phyloP scores from a whole-genome alignment of 2,329 filamentous ascomycete species.

The Herpotrichia juniperi region DNA sequence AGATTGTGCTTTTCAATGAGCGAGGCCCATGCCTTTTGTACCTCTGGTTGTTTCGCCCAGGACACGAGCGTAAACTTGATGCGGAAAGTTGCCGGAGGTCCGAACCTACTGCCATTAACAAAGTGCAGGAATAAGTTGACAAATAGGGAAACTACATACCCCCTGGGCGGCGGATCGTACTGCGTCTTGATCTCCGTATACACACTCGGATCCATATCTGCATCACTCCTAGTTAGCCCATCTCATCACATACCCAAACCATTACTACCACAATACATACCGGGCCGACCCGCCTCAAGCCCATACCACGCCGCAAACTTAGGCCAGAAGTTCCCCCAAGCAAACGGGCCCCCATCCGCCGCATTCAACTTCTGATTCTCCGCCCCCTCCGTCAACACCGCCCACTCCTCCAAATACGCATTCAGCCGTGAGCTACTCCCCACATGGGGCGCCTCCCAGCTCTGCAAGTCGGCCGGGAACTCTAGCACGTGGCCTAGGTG shows the following conservation, averaged over 20 bases:
- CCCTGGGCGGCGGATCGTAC: constrained; percentile 36
- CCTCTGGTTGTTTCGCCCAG: constrained; percentile 54
- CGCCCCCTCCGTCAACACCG: constrained; percentile 49
- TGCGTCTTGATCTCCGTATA: constrained; percentile 26
- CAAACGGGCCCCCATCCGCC: constrained; percentile 52
- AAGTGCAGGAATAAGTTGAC: neutral
- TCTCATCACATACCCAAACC: neutral
- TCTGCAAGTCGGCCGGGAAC: constrained; percentile 51
- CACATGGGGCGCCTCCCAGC: constrained; percentile 53
- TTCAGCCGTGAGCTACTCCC: constrained; percentile 56
- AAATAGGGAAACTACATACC: constrained; percentile 13
- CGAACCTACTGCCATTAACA: constrained; percentile 46
- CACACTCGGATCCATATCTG: constrained; percentile 14
- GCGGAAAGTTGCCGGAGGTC: constrained; percentile 47
- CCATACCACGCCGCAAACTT: constrained; percentile 54
- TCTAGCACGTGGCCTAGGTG: constrained; percentile 49
- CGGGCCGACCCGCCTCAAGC: constrained; percentile 43
- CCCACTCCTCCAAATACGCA: constrained; percentile 60
- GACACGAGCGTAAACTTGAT: constrained; percentile 50
- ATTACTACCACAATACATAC: neutral
- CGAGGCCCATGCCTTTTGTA: constrained; percentile 48
- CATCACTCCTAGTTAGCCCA: neutral
- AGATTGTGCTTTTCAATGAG: constrained; percentile 50
- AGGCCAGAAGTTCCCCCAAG: constrained; percentile 57
- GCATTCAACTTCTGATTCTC: constrained; percentile 58